Evolutionary conservation across 257 asterid genomes (phyloP).

Genomic region (Orobanche coerulescens): DNA sequence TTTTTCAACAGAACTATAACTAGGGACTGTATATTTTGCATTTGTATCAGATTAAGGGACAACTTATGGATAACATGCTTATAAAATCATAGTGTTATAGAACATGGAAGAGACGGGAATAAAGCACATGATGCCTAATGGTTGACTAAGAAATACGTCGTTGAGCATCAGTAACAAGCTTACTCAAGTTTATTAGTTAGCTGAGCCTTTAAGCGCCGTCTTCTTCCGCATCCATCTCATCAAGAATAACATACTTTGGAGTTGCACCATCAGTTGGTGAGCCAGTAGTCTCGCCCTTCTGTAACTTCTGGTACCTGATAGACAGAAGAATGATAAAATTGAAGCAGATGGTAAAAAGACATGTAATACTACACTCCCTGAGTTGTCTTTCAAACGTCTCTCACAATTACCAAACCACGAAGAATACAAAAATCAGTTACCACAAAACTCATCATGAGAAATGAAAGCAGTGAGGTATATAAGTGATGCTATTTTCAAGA

Average conservation of each 20-base stretch:
- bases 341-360: neutral
- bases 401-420: neutral
- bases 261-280: conserved; percentile 26
- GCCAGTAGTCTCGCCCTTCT: conserved; percentile 42
- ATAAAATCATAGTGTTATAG: neutral
- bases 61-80: neutral
- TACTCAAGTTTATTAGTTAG: conserved; percentile 29
- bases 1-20: neutral
- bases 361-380: neutral
- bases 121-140: neutral
- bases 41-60: neutral
- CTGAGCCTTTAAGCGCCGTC: conserved; percentile 31
- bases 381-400: neutral
- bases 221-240: conserved; percentile 72
- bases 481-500: neutral
- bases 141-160: neutral
- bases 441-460: neutral
- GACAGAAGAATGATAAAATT: neutral
- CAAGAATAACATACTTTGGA: conserved; percentile 75
- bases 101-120: neutral
- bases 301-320: conserved; percentile 66
- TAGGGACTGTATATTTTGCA: neutral
- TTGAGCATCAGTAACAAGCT: conserved; percentile 20
- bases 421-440: neutral
- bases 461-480: neutral